phyloP scores from a whole-genome alignment of 2,329 filamentous ascomycete genomes.

The Didymella pinodella region DNA sequence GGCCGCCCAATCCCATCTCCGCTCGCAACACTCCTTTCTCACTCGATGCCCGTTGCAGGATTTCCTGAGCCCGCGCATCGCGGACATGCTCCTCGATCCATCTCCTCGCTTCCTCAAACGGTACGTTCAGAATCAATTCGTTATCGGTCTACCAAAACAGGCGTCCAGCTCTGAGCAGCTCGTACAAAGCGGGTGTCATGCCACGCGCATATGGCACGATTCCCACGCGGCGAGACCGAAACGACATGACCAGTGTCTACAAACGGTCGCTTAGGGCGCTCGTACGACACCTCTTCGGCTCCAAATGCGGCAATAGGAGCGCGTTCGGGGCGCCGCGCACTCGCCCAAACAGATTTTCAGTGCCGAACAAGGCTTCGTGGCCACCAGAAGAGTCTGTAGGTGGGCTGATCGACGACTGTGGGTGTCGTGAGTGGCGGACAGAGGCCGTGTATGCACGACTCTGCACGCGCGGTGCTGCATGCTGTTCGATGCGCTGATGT shows the following conservation, averaged over 20 bases:
- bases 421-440: slow-evolving; percentile 4
- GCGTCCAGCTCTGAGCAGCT: slow-evolving; percentile 5
- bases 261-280: slow-evolving; percentile 15
- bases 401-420: slow-evolving; percentile 13
- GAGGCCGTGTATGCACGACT: slow-evolving; percentile 9
- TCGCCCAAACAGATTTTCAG: slow-evolving; percentile 10
- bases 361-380: slow-evolving; percentile 1
- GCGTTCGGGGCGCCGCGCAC: background rate
- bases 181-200: slow-evolving; percentile 7
- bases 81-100: background rate
- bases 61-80: background rate
- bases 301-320: slow-evolving; percentile 9
- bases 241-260: slow-evolving; percentile 8
- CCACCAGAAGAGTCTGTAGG: background rate
- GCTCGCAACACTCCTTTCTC: background rate
- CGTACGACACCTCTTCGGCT: background rate
- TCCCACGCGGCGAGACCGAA: slow-evolving; percentile 16
- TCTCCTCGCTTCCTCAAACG: background rate
- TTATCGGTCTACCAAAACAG: slow-evolving; percentile 8
- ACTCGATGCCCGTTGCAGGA: background rate
- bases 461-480: slow-evolving; percentile 16
- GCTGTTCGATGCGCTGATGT: slow-evolving; percentile 3
- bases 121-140: background rate
- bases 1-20: background rate
- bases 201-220: slow-evolving; percentile 12